Base-by-base conservation (phyloP, 1,284 basidiomycete genomes). In the Termitomyces sp. region DNA sequence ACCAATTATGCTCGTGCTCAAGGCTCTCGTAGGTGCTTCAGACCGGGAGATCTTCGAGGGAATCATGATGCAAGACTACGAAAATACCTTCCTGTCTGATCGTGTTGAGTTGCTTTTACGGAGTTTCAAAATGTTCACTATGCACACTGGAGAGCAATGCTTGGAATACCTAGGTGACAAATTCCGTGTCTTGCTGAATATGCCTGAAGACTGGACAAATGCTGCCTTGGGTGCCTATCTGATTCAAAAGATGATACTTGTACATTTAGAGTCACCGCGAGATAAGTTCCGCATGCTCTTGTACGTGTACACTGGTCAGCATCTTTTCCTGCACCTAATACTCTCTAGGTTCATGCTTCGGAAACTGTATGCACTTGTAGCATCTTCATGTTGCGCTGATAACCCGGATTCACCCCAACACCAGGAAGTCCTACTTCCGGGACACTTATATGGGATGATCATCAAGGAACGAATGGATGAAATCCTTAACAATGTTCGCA, bases 341-440 rank as follows among this genome's bases (percentile, higher is more conserved):
- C n/a, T 13, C 38, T 5, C 12, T 56, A 94, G 94, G 48, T 98
- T 96, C 75, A 99, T 99, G 97, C 80, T 99, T 41, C 90, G 94
- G 63, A 99, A 99, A 75, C 78, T 99, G 21, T 99, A 95, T 67
- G 83, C 93, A 5, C 77, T 95, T 46, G 94, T 99, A 12, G 96
- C 93, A 15, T 89, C 90, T 53, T 86, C 91, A 50, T 96, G 92
- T 64, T 92, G 91, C 65, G 82, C 90, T 53, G 97, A 99, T 75
- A 99, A 99, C 67, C 95, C 97, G 12, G 97, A 99, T 78, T 99
- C 96, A 15, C 94, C 95, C 53, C 96, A 99, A 70, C 93, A 98
- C 68, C 97, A 99, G 70, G 97, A 99, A 68, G 94, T 98, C 44
- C 82, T 99, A 13, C 84, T 99, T 39, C 96, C 97, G 1, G 97